Evolutionary conservation across 2,329 filamentous ascomycete species (phyloP).

Genomic region (Colletotrichum liaoningense): DNA sequence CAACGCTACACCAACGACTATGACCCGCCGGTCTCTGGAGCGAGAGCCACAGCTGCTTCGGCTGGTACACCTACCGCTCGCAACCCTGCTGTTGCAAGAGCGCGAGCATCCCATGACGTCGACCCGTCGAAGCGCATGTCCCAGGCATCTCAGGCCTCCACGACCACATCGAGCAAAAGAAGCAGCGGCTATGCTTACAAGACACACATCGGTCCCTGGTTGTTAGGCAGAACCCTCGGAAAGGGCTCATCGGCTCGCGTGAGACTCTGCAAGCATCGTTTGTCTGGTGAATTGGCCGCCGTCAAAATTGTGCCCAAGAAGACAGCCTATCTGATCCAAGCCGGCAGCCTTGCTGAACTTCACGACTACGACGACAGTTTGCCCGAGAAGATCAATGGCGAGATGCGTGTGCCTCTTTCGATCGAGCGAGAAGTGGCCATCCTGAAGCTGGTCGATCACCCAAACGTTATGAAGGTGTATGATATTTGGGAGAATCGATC

Average conservation of each 20-base stretch:
- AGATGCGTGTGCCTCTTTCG: constrained; percentile 82
- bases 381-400: constrained; percentile 66
- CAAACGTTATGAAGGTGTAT: constrained; percentile 92
- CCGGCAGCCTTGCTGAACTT: constrained; percentile 85
- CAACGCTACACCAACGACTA: constrained; percentile 38
- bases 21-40: constrained; percentile 5
- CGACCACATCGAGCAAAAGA: constrained; percentile 48
- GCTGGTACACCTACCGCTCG: constrained; percentile 32
- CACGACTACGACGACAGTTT: constrained; percentile 76
- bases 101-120: constrained; percentile 42
- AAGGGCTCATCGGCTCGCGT: constrained; percentile 92
- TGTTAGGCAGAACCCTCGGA: constrained; percentile 88
- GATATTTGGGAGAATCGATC: constrained; percentile 98
- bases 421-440: constrained; percentile 97
- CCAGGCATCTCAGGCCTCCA: constrained; percentile 54
- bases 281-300: constrained; percentile 84
- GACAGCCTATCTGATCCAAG: constrained; percentile 82
- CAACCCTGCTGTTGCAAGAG: constrained; percentile 38
- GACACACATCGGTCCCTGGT: constrained; percentile 93
- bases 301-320: constrained; percentile 95
- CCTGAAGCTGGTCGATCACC: constrained; percentile 95
- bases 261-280: constrained; percentile 82
- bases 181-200: constrained; percentile 60
- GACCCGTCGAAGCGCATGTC: constrained; percentile 52
- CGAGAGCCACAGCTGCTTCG: constrained; percentile 10